phyloP scores from a whole-genome alignment of 768 basidiomycete species.

The Phanerodontia chrysosporium region DNA sequence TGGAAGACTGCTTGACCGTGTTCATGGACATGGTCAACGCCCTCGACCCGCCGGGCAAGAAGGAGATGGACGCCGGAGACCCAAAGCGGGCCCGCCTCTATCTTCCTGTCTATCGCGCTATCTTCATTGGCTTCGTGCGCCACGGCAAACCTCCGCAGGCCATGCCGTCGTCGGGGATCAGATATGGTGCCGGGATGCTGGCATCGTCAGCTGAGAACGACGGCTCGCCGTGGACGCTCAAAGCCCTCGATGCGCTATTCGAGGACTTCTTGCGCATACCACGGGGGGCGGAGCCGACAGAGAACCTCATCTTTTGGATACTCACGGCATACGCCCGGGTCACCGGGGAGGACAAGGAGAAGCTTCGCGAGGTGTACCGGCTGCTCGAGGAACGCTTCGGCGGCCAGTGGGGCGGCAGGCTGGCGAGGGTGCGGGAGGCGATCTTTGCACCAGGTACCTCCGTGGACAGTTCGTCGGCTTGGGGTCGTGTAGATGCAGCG shows the following conservation, averaged over 20 bases:
- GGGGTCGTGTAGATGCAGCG: not conserved
- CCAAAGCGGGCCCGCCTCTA: constrained; percentile 26
- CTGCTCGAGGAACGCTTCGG: constrained; percentile 53
- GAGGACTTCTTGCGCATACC: constrained; percentile 60
- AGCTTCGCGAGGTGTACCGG: constrained; percentile 54
- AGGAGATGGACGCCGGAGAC: constrained; percentile 29
- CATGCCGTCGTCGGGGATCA: not conserved
- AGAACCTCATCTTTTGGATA: constrained; percentile 58
- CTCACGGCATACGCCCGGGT: constrained; percentile 60
- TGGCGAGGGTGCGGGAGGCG: constrained; percentile 39
- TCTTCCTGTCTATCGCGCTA: constrained; percentile 52
- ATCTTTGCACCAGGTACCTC: constrained; percentile 25
- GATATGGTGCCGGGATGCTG: not conserved
- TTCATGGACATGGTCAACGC: constrained; percentile 64
- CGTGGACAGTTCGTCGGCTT: not conserved
- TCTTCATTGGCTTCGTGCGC: constrained; percentile 73
- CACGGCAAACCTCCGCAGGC: constrained; percentile 37
- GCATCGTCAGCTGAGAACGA: not conserved
- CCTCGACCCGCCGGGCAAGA: constrained; percentile 22
- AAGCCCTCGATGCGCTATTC: constrained; percentile 55
- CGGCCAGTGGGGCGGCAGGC: constrained; percentile 38
- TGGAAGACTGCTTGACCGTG: constrained; percentile 48
- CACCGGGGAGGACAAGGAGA: constrained; percentile 44
- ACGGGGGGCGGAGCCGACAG: constrained; percentile 36
- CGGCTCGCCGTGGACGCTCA: constrained; percentile 45